Base-by-base conservation (phyloP, 2,329 filamentous ascomycete species). In the Diplodia mutila region DNA sequence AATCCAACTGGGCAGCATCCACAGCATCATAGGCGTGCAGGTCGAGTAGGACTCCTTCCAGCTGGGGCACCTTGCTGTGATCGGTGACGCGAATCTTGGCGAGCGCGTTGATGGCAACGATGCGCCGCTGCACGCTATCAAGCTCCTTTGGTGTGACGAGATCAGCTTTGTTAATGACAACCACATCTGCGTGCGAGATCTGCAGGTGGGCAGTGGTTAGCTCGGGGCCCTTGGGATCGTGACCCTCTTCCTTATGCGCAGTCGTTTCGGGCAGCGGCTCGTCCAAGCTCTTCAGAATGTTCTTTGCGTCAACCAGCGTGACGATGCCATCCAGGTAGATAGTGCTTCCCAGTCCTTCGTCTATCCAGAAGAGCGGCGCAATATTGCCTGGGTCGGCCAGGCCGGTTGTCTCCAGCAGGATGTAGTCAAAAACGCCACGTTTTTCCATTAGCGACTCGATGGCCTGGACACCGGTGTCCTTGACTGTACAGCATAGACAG, bases 311-410 rank as follows among this genome's bases (percentile, higher is more conserved):
- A 23, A 99, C 92, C 1, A 99, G 84, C 0, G 95, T 98, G 55
- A 98, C 94, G 67, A 99, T 97, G 1, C 95, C 95, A 75, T 99
- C 95, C 0, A 99, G 87, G 78, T 97, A 99, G 73, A 99, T 97
- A 46, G 91, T 94, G 78, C 94, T 97, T 8, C 93, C 94, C 2
- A 99, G 86, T 0, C 94, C 95, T 71, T 98, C 94, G 73, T 99
- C 95, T 29, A 99, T 90, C 95, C 95, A 99, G 81, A 99, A 99
- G 16, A 98, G 82, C 0, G 95, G 95, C 0, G 95, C 95, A 63
- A 99, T 89, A 74, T 98, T 98, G 1, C 95, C 95, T 0, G 95
- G 95, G 75, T 99, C 94, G 4, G 95, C 95, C 6, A 99, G 85
- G 0, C 95, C 95, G 0, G 95, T 98, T 0, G 95, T 99, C 79